Evolutionary conservation across 345 rosid genomes (phyloP).

Genomic region (Schrenkiella parvula): DNA sequence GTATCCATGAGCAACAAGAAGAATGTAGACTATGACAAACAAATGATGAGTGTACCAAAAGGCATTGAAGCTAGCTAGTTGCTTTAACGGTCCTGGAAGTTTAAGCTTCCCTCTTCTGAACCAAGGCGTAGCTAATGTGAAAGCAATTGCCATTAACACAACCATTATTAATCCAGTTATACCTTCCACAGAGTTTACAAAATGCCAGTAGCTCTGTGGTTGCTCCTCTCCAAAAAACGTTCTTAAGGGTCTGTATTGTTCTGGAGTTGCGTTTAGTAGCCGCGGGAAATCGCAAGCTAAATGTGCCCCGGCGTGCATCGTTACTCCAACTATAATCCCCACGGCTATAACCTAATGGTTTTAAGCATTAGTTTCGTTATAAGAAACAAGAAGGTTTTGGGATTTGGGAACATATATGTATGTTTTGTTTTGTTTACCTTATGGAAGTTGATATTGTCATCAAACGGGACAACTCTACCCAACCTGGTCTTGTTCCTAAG

Average conservation of each 20-base stretch:
- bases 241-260: conserved; percentile 48
- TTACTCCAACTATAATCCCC: conserved; percentile 57
- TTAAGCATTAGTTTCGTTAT: not conserved
- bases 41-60: conserved; percentile 88
- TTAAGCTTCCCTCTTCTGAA: conserved; percentile 55
- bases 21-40: conserved; percentile 62
- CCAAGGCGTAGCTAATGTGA: conserved; percentile 72
- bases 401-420: not conserved
- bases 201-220: conserved; percentile 64
- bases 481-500: conserved; percentile 65
- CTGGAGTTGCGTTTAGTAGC: conserved; percentile 49
- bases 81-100: conserved; percentile 57
- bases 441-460: conserved; percentile 85
- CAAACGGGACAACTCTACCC: conserved; percentile 73
- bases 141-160: conserved; percentile 69
- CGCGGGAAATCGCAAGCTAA: conserved; percentile 69
- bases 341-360: conserved; percentile 58
- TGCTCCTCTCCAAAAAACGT: conserved; percentile 56
- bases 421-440: conserved; percentile 38
- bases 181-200: conserved; percentile 60
- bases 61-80: conserved; percentile 79
- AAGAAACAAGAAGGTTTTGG: not conserved
- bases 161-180: conserved; percentile 61
- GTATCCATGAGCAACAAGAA: conserved; percentile 65
- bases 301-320: conserved; percentile 56